A percentile compares a stretch with the other conserved stretches of the same genome.
Conservation (phyloP, 192 early-diverging fungal genomes). For the Podila verticillata region DNA sequence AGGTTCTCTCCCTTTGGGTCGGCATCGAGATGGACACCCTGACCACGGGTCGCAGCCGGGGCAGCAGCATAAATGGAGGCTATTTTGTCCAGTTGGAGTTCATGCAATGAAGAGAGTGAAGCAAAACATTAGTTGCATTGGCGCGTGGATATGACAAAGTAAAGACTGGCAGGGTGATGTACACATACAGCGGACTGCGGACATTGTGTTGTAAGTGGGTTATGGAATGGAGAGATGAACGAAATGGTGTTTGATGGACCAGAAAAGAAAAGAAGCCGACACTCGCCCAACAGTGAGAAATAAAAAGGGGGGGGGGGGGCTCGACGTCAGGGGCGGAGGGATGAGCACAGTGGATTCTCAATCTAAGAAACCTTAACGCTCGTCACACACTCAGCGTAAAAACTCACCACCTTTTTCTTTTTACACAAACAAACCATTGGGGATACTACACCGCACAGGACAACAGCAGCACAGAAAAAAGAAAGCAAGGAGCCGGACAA, state of each 20-base stretch:
- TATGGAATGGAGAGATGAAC: neutral
- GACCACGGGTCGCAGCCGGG: slow-evolving; percentile 83
- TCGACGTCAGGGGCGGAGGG: neutral
- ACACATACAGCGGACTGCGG: slow-evolving; percentile 31
- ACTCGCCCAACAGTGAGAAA: neutral
- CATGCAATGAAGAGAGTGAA: too few species aligned
- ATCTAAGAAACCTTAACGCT: neutral
- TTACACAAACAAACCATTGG: too few species aligned
- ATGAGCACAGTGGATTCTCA: neutral
- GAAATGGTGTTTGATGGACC: too few species aligned
- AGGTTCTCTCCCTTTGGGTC: slow-evolving; percentile 87
- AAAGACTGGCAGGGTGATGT: too few species aligned
- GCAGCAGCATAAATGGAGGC: slow-evolving; percentile 75
- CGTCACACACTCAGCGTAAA: too few species aligned
- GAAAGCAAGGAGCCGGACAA: too few species aligned
- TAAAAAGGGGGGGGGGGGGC: neutral
- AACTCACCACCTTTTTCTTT: too few species aligned
- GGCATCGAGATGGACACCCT: slow-evolving; percentile 79
- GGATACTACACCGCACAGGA: too few species aligned
- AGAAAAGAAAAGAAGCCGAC: neutral
- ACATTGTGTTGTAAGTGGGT: slow-evolving; percentile 16
- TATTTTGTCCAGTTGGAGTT: slow-evolving; percentile 16
- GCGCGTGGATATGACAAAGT: too few species aligned
- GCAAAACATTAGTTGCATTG: too few species aligned
- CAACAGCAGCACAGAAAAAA: too few species aligned